Conservation (phyloP, 257 asterid genomes). For the Hygrophila difformis region DNA sequence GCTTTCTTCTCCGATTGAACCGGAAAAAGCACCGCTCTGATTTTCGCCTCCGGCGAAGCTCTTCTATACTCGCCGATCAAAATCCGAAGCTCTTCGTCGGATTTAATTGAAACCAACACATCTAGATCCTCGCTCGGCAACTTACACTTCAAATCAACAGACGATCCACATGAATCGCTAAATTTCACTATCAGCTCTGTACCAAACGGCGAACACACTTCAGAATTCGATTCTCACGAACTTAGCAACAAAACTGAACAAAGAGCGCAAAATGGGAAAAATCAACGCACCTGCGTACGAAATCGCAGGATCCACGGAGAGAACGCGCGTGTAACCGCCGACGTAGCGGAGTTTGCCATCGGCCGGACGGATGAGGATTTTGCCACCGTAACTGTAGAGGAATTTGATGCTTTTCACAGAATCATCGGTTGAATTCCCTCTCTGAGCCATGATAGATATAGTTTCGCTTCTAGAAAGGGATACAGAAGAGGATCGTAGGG, state of each 20-base stretch:
- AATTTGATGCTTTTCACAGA: constrained; percentile 36
- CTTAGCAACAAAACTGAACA: neutral
- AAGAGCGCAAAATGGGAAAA: neutral
- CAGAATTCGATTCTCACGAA: neutral
- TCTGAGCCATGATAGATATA: constrained; percentile 25
- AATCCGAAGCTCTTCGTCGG: constrained; percentile 58
- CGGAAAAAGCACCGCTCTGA: constrained; percentile 64
- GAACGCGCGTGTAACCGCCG: constrained; percentile 76
- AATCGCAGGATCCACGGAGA: constrained; percentile 44
- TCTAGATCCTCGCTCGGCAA: constrained; percentile 76
- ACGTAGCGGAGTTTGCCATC: constrained; percentile 74
- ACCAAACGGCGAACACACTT: neutral
- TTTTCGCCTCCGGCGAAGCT: constrained; percentile 41
- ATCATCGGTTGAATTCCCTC: constrained; percentile 17
- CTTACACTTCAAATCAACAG: constrained; percentile 61
- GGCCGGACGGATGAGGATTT: constrained; percentile 47
- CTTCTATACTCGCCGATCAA: constrained; percentile 65
- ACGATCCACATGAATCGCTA: constrained; percentile 58
- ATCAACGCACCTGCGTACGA: constrained; percentile 26
- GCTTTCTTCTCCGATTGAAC: constrained; percentile 32
- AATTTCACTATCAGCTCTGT: constrained; percentile 71
- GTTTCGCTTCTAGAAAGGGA: neutral
- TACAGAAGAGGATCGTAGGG: neutral
- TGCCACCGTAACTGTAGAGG: constrained; percentile 81
- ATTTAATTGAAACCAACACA: constrained; percentile 51